Percentiles rank a stretch among this genome's conserved stretches.
phyloP scores from a whole-genome alignment of 306 rosid genomes.

The Ziziphus jujuba region DNA sequence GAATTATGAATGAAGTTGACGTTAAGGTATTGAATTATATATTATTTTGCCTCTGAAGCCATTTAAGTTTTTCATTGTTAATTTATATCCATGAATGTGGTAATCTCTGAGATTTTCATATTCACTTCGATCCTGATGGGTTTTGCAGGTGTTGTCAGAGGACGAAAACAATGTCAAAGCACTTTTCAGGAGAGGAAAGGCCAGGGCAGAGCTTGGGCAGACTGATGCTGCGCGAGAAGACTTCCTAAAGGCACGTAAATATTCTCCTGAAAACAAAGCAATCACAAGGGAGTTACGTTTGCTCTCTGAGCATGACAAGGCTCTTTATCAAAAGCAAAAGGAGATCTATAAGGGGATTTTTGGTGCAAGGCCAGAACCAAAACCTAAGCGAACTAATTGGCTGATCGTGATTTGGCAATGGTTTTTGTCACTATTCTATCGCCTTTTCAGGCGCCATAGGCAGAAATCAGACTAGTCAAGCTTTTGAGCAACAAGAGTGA shows the following conservation, averaged over 20 bases:
- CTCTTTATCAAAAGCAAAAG: conserved; percentile 85
- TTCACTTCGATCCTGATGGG: conserved; percentile 10
- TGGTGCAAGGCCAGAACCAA: conserved; percentile 73
- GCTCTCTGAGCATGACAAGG: conserved; percentile 81
- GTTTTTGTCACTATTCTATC: conserved; percentile 56
- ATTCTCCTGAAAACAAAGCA: conserved; percentile 75
- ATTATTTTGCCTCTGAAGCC: not conserved
- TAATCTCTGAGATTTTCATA: not conserved
- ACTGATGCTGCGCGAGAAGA: conserved; percentile 85
- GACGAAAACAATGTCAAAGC: conserved; percentile 88
- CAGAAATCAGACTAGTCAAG: conserved; percentile 50
- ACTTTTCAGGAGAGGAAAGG: conserved; percentile 84
- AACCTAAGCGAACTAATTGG: conserved; percentile 52
- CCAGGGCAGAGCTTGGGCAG: conserved; percentile 89
- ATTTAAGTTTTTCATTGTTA: conserved; percentile 8
- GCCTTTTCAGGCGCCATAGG: conserved; percentile 47
- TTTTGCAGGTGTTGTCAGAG: conserved; percentile 72
- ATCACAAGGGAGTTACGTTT: conserved; percentile 69
- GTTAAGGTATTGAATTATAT: not conserved
- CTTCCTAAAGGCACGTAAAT: conserved; percentile 61
- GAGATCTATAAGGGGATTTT: conserved; percentile 92
- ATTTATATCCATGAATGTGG: not conserved
- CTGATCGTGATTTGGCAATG: conserved; percentile 60
- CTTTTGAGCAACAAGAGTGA: conserved; percentile 11
- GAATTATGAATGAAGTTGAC: not conserved